Percentiles rank a stretch among this genome's conserved stretches.
Evolutionary conservation across 768 basidiomycete genomes (phyloP).

Genomic region (Boletus reticulatus): DNA sequence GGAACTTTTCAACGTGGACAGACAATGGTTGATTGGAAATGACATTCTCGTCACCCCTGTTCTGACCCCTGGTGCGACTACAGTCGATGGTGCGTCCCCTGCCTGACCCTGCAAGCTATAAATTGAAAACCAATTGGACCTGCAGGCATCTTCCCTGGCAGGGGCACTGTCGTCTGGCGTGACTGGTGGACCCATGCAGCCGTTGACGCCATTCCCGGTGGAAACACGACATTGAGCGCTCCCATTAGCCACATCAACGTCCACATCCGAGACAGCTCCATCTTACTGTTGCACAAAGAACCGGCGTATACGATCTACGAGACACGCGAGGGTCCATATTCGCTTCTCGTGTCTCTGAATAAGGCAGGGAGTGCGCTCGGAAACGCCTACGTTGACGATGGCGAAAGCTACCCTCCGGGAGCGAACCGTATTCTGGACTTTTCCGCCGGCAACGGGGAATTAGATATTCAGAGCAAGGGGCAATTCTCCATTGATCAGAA

Average conservation of each 20-base stretch:
- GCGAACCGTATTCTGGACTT: constrained; percentile 48
- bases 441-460: constrained; percentile 29
- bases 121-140: background rate
- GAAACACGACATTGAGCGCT: constrained; percentile 52
- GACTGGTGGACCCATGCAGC: constrained; percentile 71
- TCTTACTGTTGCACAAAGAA: constrained; percentile 57
- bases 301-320: constrained; percentile 70
- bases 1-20: constrained; percentile 57
- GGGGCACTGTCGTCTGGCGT: constrained; percentile 58
- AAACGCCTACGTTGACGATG: constrained; percentile 68
- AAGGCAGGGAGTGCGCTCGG: constrained; percentile 52
- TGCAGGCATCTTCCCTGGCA: constrained; percentile 63
- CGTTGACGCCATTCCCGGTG: constrained; percentile 41
- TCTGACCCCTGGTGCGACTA: constrained; percentile 61
- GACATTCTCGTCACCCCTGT: constrained; percentile 79
- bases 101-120: background rate
- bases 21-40: constrained; percentile 70
- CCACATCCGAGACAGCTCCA: constrained; percentile 66
- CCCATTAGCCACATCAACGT: constrained; percentile 77
- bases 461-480: constrained; percentile 39
- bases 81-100: constrained; percentile 53
- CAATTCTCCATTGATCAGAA: constrained; percentile 37
- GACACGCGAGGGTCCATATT: constrained; percentile 59
- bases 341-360: constrained; percentile 57
- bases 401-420: constrained; percentile 58